Evolutionary conservation across 106 monocot genomes (phyloP).

Genomic region (Dendrobium officinale): DNA sequence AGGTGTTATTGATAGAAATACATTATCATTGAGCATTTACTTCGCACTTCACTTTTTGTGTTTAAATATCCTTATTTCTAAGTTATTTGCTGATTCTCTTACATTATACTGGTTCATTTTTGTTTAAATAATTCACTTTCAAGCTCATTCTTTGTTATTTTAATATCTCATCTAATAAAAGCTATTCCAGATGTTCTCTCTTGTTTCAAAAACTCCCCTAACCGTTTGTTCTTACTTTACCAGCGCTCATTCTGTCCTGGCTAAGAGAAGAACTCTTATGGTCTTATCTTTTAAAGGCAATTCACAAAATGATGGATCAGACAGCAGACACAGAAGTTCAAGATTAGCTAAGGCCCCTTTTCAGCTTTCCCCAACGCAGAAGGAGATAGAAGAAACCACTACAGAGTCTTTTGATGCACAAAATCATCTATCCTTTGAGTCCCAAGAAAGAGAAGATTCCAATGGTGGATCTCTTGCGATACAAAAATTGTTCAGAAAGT

Average conservation of each 20-base stretch:
- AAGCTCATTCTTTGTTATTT: not conserved
- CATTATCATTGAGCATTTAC: not conserved
- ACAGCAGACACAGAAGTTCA: slow-evolving; percentile 18
- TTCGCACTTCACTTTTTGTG: not conserved
- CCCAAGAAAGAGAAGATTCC: slow-evolving; percentile 19
- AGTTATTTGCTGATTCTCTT: not conserved
- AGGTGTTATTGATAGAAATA: not conserved
- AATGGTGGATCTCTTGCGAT: slow-evolving; percentile 27
- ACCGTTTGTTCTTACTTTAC: slow-evolving; percentile 3
- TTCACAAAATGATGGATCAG: slow-evolving; percentile 32
- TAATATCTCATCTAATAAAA: not conserved
- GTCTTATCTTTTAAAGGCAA: slow-evolving; percentile 52
- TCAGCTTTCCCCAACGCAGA: slow-evolving; percentile 25
- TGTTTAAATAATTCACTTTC: not conserved
- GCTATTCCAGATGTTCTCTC: not conserved
- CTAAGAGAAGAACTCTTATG: slow-evolving; percentile 34
- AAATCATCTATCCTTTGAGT: slow-evolving; percentile 23
- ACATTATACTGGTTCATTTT: not conserved
- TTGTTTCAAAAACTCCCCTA: not conserved
- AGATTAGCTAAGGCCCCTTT: slow-evolving; percentile 29
- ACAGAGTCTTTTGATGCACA: slow-evolving; percentile 29
- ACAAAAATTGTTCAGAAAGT: slow-evolving; percentile 48
- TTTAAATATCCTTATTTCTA: not conserved
- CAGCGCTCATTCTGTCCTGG: slow-evolving; percentile 18
- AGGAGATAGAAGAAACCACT: slow-evolving; percentile 32